Conservation (phyloP, 2,329 filamentous ascomycete genomes). For the Nigrograna mackinnonii region DNA sequence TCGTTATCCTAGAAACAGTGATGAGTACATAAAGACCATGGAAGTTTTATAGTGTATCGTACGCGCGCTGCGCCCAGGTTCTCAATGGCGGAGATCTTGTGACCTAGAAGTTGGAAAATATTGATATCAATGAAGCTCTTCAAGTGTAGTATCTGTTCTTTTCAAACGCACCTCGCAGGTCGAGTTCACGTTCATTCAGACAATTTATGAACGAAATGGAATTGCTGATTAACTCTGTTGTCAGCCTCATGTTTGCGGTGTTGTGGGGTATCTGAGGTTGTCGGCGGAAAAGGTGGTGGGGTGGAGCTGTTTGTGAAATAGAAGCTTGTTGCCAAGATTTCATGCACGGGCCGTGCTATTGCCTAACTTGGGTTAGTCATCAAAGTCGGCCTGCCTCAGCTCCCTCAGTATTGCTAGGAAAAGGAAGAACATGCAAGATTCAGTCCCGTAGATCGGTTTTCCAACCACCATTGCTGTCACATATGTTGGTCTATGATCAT, state of each 20-base stretch:
- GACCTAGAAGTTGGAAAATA: constrained; percentile 70
- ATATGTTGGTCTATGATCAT: no score
- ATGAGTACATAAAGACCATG: not conserved
- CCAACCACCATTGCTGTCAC: no score
- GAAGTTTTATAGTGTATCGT: constrained; percentile 45
- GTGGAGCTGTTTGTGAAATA: not conserved
- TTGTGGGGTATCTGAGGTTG: not conserved
- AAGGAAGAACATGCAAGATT: no score
- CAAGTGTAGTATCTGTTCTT: constrained; percentile 97
- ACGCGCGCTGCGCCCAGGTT: constrained; percentile 95
- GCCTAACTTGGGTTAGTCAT: no score
- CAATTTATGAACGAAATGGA: constrained; percentile 99
- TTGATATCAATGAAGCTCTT: constrained; percentile 83
- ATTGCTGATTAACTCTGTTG: constrained; percentile 88
- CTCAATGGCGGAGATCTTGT: constrained; percentile 96
- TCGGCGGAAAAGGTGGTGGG: not conserved
- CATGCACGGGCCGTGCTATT: not conserved
- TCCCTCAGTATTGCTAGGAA: no score
- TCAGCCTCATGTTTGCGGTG: constrained; percentile 77
- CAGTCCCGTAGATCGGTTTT: no score
- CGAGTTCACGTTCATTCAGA: constrained; percentile 97
- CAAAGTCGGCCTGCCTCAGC: no score
- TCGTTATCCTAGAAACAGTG: constrained; percentile 73
- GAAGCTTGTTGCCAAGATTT: not conserved
- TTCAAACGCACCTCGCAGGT: constrained; percentile 98